Evolutionary conservation across 2,329 filamentous ascomycete genomes (phyloP).

Genomic region (Aspergillus carbonarius): DNA sequence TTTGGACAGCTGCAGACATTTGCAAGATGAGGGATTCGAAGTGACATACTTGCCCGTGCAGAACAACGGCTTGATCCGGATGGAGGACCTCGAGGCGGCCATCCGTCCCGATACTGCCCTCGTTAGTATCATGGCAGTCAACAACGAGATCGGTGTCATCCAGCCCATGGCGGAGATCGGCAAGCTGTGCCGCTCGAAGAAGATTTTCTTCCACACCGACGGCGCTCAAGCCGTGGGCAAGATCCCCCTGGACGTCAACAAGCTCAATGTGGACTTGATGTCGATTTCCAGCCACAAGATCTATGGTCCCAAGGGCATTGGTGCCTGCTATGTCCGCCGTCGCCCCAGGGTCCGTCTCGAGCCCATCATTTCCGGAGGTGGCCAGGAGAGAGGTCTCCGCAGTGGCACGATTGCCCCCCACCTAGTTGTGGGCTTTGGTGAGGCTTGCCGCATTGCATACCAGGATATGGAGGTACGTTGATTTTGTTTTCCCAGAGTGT

Average conservation of each 20-base stretch:
- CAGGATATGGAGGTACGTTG: conserved; percentile 83
- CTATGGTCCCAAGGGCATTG: conserved; percentile 95
- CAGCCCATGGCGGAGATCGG: conserved; percentile 94
- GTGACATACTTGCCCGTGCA: conserved; percentile 95
- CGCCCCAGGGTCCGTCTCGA: conserved; percentile 91
- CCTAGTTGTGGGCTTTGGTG: conserved; percentile 87
- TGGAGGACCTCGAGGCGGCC: conserved; percentile 81
- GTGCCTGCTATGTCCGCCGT: conserved; percentile 92
- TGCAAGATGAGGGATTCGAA: conserved; percentile 95
- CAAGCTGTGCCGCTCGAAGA: conserved; percentile 82
- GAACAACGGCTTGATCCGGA: conserved; percentile 77
- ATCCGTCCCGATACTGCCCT: conserved; percentile 88
- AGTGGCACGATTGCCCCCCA: conserved; percentile 92
- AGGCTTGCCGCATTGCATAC: conserved; percentile 88
- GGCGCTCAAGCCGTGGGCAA: conserved; percentile 97
- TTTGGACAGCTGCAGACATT: conserved; percentile 90
- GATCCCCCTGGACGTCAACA: conserved; percentile 93
- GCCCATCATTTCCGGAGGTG: conserved; percentile 92
- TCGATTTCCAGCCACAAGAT: conserved; percentile 99
- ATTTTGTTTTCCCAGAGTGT: conserved; percentile 13
- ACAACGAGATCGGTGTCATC: conserved; percentile 99
- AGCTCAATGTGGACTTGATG: conserved; percentile 98
- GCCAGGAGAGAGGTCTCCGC: conserved; percentile 90
- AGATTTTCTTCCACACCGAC: conserved; percentile 98
- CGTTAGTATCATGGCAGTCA: conserved; percentile 98